A percentile compares a stretch with the other conserved stretches of the same genome.
Evolutionary conservation across 176 grass and related monocot genomes (phyloP).

Genomic region (Carex pumila): DNA sequence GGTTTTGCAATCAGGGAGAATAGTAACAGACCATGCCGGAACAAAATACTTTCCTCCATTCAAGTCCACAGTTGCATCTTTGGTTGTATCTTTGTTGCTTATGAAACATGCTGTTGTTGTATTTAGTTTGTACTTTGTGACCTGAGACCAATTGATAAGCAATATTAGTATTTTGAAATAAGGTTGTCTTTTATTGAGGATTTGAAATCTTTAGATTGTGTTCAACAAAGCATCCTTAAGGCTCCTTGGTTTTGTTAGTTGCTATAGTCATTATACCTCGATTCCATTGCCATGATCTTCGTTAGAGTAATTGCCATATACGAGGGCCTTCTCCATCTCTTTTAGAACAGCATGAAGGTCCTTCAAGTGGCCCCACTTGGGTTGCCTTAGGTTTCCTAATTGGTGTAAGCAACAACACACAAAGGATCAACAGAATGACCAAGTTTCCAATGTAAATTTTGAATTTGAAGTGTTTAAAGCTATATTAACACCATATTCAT

Average conservation of each 20-base stretch:
- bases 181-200: background rate
- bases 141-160: conserved; percentile 13
- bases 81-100: conserved; percentile 39
- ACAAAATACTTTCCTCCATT: conserved; percentile 29
- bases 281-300: conserved; percentile 18
- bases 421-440: background rate
- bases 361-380: conserved; percentile 81
- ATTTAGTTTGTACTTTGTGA: conserved; percentile 38
- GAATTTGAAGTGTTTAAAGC: background rate
- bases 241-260: background rate
- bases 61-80: conserved; percentile 41
- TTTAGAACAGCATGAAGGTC: conserved; percentile 51
- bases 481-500: conserved; percentile 56
- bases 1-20: conserved; percentile 64
- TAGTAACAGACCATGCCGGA: conserved; percentile 78
- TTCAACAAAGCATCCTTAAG: background rate
- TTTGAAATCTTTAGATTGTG: background rate
- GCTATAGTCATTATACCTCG: conserved; percentile 5
- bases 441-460: background rate
- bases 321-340: conserved; percentile 48
- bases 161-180: background rate
- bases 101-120: conserved; percentile 51
- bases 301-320: conserved; percentile 38
- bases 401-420: background rate
- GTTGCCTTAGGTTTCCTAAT: conserved; percentile 57